A percentile compares a stretch with the other conserved stretches of the same genome.
phyloP scores from a whole-genome alignment of 352 stramenopile genomes.

The Blastocystis sp. region DNA sequence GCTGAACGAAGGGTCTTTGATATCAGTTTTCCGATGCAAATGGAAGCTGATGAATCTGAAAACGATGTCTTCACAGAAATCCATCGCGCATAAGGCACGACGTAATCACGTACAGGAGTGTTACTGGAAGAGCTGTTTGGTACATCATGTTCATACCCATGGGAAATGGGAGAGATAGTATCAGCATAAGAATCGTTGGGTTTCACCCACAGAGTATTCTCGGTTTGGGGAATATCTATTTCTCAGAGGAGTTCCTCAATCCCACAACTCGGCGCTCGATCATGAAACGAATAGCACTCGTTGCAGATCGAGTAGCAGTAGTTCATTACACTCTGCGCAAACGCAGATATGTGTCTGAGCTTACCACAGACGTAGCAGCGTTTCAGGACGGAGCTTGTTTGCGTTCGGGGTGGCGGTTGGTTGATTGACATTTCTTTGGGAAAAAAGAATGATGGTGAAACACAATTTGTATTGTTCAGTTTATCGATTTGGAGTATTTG shows the following conservation, averaged over 20 bases:
- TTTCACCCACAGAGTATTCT: too few species aligned
- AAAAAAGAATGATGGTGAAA: not conserved
- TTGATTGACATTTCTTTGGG: not conserved
- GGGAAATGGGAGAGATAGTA: too few species aligned
- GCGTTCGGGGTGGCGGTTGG: not conserved
- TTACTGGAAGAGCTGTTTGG: not conserved
- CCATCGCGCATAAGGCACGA: conserved; percentile 4
- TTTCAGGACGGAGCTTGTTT: not conserved
- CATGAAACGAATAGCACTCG: not conserved
- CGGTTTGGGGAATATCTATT: too few species aligned
- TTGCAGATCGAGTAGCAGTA: conserved; percentile 22
- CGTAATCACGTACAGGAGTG: not conserved
- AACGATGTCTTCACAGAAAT: not conserved
- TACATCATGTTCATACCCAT: not conserved
- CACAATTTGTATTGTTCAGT: too few species aligned
- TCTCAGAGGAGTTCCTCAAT: too few species aligned
- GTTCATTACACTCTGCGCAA: not conserved
- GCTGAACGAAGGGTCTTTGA: not conserved
- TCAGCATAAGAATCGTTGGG: too few species aligned
- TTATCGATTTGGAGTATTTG: too few species aligned
- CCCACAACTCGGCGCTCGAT: too few species aligned
- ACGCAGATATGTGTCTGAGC: not conserved
- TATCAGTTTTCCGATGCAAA: not conserved
- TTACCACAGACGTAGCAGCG: not conserved
- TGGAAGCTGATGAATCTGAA: not conserved